phyloP scores from a whole-genome alignment of 495 filamentous ascomycete genomes.

The Penicillium canariense region DNA sequence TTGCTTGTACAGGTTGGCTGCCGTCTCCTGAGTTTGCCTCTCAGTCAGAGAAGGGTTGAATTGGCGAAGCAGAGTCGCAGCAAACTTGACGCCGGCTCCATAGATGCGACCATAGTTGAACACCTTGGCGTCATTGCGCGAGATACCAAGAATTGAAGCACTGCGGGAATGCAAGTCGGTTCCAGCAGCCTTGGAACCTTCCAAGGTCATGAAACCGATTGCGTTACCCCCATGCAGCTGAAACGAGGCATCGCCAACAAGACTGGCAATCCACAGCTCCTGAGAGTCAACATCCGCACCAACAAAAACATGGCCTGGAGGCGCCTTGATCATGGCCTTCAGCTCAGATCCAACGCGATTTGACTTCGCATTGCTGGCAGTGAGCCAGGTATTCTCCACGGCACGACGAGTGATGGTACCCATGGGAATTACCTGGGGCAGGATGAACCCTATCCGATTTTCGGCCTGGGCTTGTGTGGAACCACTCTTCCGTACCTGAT shows the following conservation, averaged over 20 bases:
- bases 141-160: slow-evolving; percentile 86
- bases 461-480: slow-evolving; percentile 13
- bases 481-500: slow-evolving; percentile 45
- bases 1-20: slow-evolving; percentile 75
- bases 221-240: slow-evolving; percentile 92
- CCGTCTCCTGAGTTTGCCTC: slow-evolving; percentile 67
- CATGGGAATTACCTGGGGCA: slow-evolving; percentile 99
- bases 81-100: slow-evolving; percentile 91
- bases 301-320: slow-evolving; percentile 87
- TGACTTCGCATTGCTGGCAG: slow-evolving; percentile 91
- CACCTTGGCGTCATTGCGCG: slow-evolving; percentile 90
- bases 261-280: slow-evolving; percentile 96
- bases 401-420: slow-evolving; percentile 95
- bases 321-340: slow-evolving; percentile 94
- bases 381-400: slow-evolving; percentile 98
- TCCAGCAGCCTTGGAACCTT: slow-evolving; percentile 88
- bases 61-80: slow-evolving; percentile 81
- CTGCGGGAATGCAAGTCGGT: slow-evolving; percentile 96
- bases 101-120: slow-evolving; percentile 99
- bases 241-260: slow-evolving; percentile 93
- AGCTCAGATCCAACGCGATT: slow-evolving; percentile 96
- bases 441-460: slow-evolving; percentile 70
- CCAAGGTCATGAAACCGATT: slow-evolving; percentile 97
- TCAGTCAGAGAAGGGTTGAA: slow-evolving; percentile 87
- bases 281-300: slow-evolving; percentile 99